These are phyloP conservation scores for Prunus armeniaca DNA, from an alignment of 306 rosid genomes.

Conservation along the genomic window DNA sequence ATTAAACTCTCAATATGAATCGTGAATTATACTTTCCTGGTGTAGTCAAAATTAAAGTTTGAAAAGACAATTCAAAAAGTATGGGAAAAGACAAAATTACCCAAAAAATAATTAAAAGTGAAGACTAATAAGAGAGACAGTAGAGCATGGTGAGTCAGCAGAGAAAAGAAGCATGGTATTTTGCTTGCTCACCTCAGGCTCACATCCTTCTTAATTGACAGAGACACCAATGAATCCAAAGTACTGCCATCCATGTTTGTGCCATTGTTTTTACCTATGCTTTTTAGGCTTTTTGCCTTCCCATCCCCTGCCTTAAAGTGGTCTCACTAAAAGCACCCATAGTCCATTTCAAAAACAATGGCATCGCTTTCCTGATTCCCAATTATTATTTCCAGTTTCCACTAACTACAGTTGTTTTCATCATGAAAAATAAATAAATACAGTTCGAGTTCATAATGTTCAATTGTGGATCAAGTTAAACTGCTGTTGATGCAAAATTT, in stretches of 20 bases:
- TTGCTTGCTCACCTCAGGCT: not conserved
- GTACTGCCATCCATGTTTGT: not conserved
- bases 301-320: constrained; percentile 5
- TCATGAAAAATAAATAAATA: not conserved
- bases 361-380: not conserved
- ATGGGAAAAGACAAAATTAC: not conserved
- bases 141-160: not conserved
- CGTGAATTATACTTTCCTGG: not conserved
- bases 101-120: not conserved
- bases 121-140: not conserved
- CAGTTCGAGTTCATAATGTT: not conserved
- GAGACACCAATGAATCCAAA: constrained; percentile 21
- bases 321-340: constrained; percentile 9
- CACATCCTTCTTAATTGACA: not conserved
- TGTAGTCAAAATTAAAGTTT: not conserved
- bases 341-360: not conserved
- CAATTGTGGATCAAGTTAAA: not conserved
- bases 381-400: not conserved
- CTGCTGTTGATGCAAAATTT: not conserved
- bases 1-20: not conserved
- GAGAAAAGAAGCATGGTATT: not conserved
- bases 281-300: constrained; percentile 3
- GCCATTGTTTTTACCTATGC: not conserved
- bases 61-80: not conserved
- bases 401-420: not conserved